Percentiles rank a stretch among this genome's conserved stretches.
Evolutionary conservation across 371 early-diverging fungal genomes (phyloP).

Genomic region (Dinochytrium kinnereticum): DNA sequence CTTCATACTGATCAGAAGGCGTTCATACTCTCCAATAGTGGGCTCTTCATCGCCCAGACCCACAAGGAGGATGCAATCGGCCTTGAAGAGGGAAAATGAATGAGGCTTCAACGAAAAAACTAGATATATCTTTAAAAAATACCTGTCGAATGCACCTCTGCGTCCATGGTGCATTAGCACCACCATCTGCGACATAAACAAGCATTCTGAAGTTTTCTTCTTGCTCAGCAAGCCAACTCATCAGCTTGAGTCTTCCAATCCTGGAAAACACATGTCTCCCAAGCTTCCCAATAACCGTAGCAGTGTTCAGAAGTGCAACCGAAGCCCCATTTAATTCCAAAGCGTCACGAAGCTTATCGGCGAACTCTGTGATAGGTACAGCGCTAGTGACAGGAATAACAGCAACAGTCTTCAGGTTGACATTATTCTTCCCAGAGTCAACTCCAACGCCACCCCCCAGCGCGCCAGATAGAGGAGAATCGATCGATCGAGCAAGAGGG

Average conservation of each 20-base stretch:
- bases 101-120: background rate
- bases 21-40: slow-evolving; percentile 89
- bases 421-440: slow-evolving; percentile 72
- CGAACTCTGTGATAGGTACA: slow-evolving; percentile 90
- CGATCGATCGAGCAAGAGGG: background rate
- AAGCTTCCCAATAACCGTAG: slow-evolving; percentile 77
- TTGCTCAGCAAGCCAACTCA: slow-evolving; percentile 90
- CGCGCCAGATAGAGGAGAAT: background rate
- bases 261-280: slow-evolving; percentile 92
- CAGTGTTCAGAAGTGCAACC: slow-evolving; percentile 75
- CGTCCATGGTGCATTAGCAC: slow-evolving; percentile 91
- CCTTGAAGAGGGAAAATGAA: slow-evolving; percentile 36
- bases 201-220: slow-evolving; percentile 89
- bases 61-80: slow-evolving; percentile 93
- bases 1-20: slow-evolving; percentile 87
- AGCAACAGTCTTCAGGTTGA: slow-evolving; percentile 91
- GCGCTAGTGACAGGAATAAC: slow-evolving; percentile 83
- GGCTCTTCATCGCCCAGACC: slow-evolving; percentile 90
- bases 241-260: slow-evolving; percentile 89
- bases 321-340: slow-evolving; percentile 76
- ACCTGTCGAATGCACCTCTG: slow-evolving; percentile 93
- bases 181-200: slow-evolving; percentile 93
- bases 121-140: background rate
- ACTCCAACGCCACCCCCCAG: slow-evolving; percentile 21
- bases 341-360: slow-evolving; percentile 77